Evolutionary conservation across 1,139 yeast species (phyloP), one percentile per base, ranked within the genome.

Genomic region (Sugiyamaella paludigena): DNA sequence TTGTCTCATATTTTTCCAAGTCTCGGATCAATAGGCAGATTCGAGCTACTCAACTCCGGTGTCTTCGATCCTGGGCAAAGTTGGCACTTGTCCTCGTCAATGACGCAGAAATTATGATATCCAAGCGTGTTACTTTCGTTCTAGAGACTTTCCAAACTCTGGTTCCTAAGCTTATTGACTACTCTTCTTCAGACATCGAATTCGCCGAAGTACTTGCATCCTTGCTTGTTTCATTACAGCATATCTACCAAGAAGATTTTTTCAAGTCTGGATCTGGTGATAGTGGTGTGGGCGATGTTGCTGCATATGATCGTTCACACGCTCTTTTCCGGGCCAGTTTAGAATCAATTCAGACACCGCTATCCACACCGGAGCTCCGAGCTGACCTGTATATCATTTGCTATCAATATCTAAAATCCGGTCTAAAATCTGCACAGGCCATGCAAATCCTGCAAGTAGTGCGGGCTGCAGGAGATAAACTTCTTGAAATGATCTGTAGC

Each of bases 1-100:
- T 46, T n/a, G 35, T 36, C n/a, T 28, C 48, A n/a, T 45, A 48
- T 2, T 58, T 56, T 39, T 50, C 53, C n/a, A 48, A 51, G 12
- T 44, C 52, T 19, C 41, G 55, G 28, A 44, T 54, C 8, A 47
- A 51, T 16, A 54, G 54, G 30, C 50, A 51, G 27, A 51, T 66
- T 11, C 56, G 67, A 49, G 65, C 72, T 1, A 71, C 75, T 4
- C 94, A 86, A 55, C 70, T 84, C 41, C 71, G 76, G 7, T 80
- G 84, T 50, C 69, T 91, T 28, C 86, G 82, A 59, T 79, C 95
- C 0, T 91, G 98, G 98, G 82, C 84, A 31, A 85, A 84, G 58
- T 68, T 89, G 46, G 81, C 87, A 33, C 87, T 87, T 54, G 81
- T 88, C 3, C 68, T 88, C 43, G 81, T 87, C 7, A 74, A 81